Conservation (phyloP, 306 rosid species). For the Malus domestica region ASM211411v1 NC_041797.1:1803501-1804000, state of each 20-base stretch:
- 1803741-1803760: too few relatives aligned
- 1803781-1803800: too few relatives aligned
- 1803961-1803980: conserved; percentile 14
- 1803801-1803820: not conserved
- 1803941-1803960: not conserved
- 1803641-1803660: not conserved
- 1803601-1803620: too few relatives aligned
- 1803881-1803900: not conserved
- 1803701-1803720: too few relatives aligned
- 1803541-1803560: too few relatives aligned
- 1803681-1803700: not conserved
- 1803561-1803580: too few relatives aligned
- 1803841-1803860: not conserved
- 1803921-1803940: conserved; percentile 1
- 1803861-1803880: not conserved
- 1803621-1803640: not conserved
- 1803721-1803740: too few relatives aligned
- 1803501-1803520: not conserved
- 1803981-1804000: not conserved
- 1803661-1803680: not conserved
- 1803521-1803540: too few relatives aligned
- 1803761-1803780: too few relatives aligned
- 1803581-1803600: too few relatives aligned
- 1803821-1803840: not conserved
- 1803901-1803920: not conserved